These are phyloP conservation scores for Penicillium concentricum DNA, from an alignment of 2,329 filamentous ascomycete genomes.

Conservation along the genomic window DNA sequence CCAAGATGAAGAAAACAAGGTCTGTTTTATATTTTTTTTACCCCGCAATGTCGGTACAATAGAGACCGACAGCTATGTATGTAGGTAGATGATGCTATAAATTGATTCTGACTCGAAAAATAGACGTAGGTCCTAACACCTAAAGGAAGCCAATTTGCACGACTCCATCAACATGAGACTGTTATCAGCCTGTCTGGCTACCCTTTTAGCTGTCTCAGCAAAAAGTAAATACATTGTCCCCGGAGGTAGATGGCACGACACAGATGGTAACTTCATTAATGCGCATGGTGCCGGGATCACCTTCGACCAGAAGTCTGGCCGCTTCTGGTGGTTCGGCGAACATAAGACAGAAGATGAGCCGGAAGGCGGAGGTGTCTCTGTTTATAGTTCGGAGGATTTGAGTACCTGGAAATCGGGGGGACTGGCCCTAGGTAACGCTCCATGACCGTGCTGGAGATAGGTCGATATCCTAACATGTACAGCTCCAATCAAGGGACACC, in stretches of 20 bases:
- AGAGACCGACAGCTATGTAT: neutral
- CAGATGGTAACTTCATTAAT: slow-evolving; percentile 59
- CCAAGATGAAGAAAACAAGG: neutral
- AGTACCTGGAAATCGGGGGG: slow-evolving; percentile 60
- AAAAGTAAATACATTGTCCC: slow-evolving; percentile 60
- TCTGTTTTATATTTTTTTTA: neutral
- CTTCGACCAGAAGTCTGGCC: slow-evolving; percentile 52
- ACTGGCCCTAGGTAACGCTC: slow-evolving; percentile 51
- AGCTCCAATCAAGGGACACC: slow-evolving; percentile 55
- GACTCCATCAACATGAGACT: neutral
- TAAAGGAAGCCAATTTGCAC: neutral
- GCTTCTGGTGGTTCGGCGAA: slow-evolving; percentile 63
- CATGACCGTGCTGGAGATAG: no score
- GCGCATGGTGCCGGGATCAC: slow-evolving; percentile 61
- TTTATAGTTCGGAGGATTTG: slow-evolving; percentile 61
- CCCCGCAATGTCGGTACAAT: slow-evolving; percentile 11
- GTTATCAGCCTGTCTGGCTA: neutral
- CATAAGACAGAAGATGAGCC: slow-evolving; percentile 59
- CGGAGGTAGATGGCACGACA: slow-evolving; percentile 61
- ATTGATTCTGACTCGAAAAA: neutral
- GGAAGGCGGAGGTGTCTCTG: slow-evolving; percentile 61
- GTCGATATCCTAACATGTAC: neutral
- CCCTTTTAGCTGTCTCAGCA: slow-evolving; percentile 4
- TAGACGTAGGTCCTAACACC: neutral
- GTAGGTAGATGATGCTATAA: neutral